Base-by-base conservation (phyloP, 495 filamentous ascomycete species). In the Ascobolus immersus region DNA sequence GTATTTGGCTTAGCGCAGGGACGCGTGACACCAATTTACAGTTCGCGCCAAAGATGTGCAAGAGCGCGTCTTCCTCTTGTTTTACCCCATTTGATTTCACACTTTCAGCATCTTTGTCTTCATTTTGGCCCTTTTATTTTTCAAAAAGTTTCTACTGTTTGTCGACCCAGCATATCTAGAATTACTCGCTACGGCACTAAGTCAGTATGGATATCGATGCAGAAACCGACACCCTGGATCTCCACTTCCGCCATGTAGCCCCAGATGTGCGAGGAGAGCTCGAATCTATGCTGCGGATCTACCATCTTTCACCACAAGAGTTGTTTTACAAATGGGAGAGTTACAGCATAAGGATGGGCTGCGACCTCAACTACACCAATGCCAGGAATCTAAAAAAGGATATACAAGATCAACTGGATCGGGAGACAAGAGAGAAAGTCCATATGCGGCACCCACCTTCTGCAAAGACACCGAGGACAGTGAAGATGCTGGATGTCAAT, bases 321-420 rank as follows among this genome's bases (percentile, higher is more conserved):
- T 60, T 93, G 12, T 91, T 74, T 50, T 93, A 71, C 65, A 91
- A 93, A 64, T 96, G 86, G 86, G 84, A 96, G 45, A 78, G 78
- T 0, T 94, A 92, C 59, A 74, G 70, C 48, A 73, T 96, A 43
- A 91, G 82, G 55, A 86, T 93, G 76, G 69, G 68, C 4, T 61
- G 60, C 13, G 44, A 60, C 23, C 75, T 82, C 14, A 71, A 79
- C 39, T 69, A 65, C 26, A 76, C 65, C 33, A 76, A 64, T 1
- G 62, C 75, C 25, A 59, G 69, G 34, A 61, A 65, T 26, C 77
- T 96, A 41, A 91, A 89, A 51, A 71, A 78, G 46, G 72, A 84
- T 54, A 54, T 92, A 0, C 77, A 82, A 43, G 82, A 91, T 37
- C 60, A 61, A 20, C 53, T 93, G 37, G 82, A 91, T 43, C 67